These are phyloP conservation scores for Pythium chondricola DNA, from an alignment of 352 stramenopile species.

Conservation along the genomic window DNA sequence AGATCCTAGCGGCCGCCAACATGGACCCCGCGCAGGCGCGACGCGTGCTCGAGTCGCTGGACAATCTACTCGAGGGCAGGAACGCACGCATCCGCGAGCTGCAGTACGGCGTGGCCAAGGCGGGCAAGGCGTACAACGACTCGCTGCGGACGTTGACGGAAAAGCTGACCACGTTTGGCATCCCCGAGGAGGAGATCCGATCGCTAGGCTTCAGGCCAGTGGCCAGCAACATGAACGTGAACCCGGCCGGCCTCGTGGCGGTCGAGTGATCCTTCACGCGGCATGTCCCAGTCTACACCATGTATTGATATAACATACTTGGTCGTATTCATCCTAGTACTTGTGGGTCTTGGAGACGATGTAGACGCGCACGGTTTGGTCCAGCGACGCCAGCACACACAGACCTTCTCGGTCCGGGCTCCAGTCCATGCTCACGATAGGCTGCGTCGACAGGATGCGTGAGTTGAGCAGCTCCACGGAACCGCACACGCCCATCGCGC, in stretches of 20 bases:
- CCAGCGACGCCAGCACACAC: constrained; percentile 87
- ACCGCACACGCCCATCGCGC: constrained; percentile 85
- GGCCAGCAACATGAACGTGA: constrained; percentile 45
- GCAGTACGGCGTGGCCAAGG: constrained; percentile 63
- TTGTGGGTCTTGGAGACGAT: constrained; percentile 96
- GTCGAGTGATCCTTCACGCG: constrained; percentile 27
- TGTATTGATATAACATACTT: not conserved
- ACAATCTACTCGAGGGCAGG: constrained; percentile 50
- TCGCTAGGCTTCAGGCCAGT: constrained; percentile 56
- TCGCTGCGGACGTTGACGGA: constrained; percentile 63
- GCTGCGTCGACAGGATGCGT: constrained; percentile 93
- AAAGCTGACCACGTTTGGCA: constrained; percentile 60
- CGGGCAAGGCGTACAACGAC: constrained; percentile 77
- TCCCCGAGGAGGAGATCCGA: constrained; percentile 69
- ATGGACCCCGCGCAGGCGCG: constrained; percentile 65
- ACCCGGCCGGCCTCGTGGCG: constrained; percentile 66
- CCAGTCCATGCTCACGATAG: constrained; percentile 96
- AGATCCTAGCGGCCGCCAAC: constrained; percentile 65
- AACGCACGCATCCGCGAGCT: constrained; percentile 53
- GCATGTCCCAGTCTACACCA: constrained; percentile 8
- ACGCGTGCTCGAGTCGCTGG: constrained; percentile 61
- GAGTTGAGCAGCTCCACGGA: constrained; percentile 94
- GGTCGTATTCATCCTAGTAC: constrained; percentile 47
- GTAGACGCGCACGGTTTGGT: constrained; percentile 94
- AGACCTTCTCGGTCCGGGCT: constrained; percentile 92